Evolutionary conservation across 768 basidiomycete species (phyloP).

Genomic region (Boletus eberwhitei): DNA sequence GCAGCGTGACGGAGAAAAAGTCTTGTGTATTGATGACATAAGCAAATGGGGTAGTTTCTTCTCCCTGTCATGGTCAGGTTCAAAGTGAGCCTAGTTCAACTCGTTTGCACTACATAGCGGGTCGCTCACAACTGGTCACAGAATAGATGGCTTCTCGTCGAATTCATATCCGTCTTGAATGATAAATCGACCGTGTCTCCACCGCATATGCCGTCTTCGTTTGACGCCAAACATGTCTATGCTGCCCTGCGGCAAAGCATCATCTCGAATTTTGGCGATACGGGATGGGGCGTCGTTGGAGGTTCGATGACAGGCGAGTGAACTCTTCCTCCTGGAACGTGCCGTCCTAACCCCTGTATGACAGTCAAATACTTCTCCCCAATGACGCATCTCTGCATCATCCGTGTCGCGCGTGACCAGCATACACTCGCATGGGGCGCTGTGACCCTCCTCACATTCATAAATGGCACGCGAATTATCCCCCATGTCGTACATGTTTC

Average conservation of each 20-base stretch:
- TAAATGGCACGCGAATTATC: conserved; percentile 58
- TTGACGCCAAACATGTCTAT: conserved; percentile 68
- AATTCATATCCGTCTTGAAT: conserved; percentile 57
- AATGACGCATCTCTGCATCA: conserved; percentile 76
- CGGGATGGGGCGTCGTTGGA: conserved; percentile 81
- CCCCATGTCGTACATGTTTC: conserved; percentile 81
- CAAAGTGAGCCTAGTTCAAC: conserved; percentile 42
- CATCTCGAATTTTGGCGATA: conserved; percentile 73
- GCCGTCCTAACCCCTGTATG: not conserved
- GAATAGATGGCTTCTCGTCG: conserved; percentile 89
- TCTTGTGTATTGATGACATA: conserved; percentile 9
- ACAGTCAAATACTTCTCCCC: conserved; percentile 89
- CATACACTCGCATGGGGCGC: conserved; percentile 79
- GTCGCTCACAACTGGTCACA: conserved; percentile 23
- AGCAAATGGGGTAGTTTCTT: not conserved
- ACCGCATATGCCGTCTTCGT: conserved; percentile 12
- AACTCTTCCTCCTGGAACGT: not conserved
- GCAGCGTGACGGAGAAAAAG: not conserved
- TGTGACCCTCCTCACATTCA: conserved; percentile 60
- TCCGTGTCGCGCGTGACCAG: conserved; percentile 81
- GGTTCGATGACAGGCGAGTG: conserved; percentile 63
- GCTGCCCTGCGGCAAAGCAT: conserved; percentile 67
- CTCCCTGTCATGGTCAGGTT: conserved; percentile 59
- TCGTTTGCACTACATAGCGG: no score
- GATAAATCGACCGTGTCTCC: conserved; percentile 8